Evolutionary conservation across 352 stramenopile species (phyloP), one percentile per base, ranked within the genome.

Genomic region (Thraustochytrium striatum): DNA sequence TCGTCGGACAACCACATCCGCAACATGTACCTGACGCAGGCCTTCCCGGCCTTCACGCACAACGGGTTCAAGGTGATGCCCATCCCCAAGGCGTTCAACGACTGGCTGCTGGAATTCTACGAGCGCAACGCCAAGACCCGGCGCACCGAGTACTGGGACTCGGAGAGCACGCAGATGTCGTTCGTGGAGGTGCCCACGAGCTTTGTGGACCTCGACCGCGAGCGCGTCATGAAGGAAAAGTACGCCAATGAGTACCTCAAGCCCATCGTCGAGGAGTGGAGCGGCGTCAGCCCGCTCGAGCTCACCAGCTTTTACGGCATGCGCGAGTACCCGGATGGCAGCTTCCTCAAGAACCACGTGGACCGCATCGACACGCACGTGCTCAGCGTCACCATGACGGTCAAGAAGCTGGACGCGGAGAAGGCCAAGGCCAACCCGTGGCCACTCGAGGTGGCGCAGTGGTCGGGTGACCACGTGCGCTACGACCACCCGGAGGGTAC

Each of bases 301-400:
- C 47, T 81, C 21, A 81, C 72, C 0, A 19, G 28, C 0, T 81
- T 81, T 43, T 81, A 81, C 39, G 72, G 72, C 19, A 81, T 81
- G 38, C 59, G 72, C 47, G 72, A 81, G 36, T 81, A 81, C 41
- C 61, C 39, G 16, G 59, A 79, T 35, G 72, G 61, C 28, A 39
- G 36, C 32, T 44, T 61, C 41, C 41, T 81, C 19, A 58, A 68
- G 38, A 73, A 79, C 25, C 72, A 81, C 72, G 72, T 81, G 1
- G 72, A 81, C 35, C 72, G 72, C 41, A 79, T 81, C 50, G 69
- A 78, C 61, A 81, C 72, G 3, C 72, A 81, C 50, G 72, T 81
- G 25, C 61, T 81, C 13, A 68, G 36, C 7, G 53, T 81, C 21
- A 81, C 61, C 16, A 61, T 81, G 0, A 58, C 39, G 3, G 59